These are phyloP conservation scores for Solanum neorickii DNA, from an alignment of 257 asterid genomes.

Conservation along the genomic window DNA sequence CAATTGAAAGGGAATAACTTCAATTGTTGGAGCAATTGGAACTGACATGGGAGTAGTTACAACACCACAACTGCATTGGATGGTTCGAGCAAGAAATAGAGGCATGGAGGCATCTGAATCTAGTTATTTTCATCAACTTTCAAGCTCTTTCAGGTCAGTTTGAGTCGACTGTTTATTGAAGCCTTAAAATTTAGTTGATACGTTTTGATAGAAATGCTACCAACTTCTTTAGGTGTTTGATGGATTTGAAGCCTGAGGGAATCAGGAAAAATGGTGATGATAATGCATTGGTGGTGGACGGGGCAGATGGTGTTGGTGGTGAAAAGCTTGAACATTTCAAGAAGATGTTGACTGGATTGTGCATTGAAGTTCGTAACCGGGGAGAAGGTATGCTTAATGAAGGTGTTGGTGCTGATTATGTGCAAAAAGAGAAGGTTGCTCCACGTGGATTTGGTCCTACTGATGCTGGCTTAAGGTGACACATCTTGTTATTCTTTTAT, in stretches of 20 bases:
- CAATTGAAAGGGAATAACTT: slow-evolving; percentile 47
- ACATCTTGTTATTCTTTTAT: slow-evolving; percentile 5
- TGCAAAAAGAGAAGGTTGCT: slow-evolving; percentile 83
- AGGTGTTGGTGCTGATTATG: slow-evolving; percentile 95
- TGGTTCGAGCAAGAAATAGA: slow-evolving; percentile 74
- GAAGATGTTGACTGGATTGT: slow-evolving; percentile 29
- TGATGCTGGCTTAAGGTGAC: slow-evolving; percentile 66
- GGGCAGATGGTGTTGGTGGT: slow-evolving; percentile 95
- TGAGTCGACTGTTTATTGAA: background rate
- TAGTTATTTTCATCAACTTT: slow-evolving; percentile 53
- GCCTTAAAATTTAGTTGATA: background rate
- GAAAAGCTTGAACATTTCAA: slow-evolving; percentile 57
- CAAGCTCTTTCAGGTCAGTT: slow-evolving; percentile 63
- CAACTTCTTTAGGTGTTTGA: slow-evolving; percentile 42
- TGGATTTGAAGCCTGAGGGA: slow-evolving; percentile 57
- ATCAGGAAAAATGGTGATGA: slow-evolving; percentile 8
- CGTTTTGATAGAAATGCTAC: background rate
- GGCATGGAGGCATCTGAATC: slow-evolving; percentile 62
- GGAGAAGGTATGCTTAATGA: slow-evolving; percentile 85
- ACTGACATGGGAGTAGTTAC: slow-evolving; percentile 69
- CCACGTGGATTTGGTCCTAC: slow-evolving; percentile 66
- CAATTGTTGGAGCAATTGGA: slow-evolving; percentile 51
- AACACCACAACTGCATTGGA: slow-evolving; percentile 97
- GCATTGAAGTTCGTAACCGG: slow-evolving; percentile 62
- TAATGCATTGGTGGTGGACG: slow-evolving; percentile 68